Evolutionary conservation across 805 yeast species (phyloP), one percentile per base, ranked within the genome.

Genomic region (Diddensiella santjacobensis): DNA sequence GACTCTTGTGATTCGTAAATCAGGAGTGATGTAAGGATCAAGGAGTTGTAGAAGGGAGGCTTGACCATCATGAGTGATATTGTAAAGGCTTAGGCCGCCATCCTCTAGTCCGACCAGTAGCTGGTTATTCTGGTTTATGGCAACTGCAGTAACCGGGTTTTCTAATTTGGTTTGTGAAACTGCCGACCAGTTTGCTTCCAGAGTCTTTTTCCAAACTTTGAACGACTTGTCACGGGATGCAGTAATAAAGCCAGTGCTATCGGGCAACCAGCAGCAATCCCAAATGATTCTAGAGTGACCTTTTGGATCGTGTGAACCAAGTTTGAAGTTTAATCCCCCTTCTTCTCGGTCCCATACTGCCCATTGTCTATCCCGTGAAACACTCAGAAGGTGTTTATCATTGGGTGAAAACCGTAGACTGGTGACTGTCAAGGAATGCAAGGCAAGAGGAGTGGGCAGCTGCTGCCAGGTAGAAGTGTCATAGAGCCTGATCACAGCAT

Each of bases 211-310:
- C 96, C 96, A 90, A 15, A 82, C 69, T 60, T 85, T 87, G 43
- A 90, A 63, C 2, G 80, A 75, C 60, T 83, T 85, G 64, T 93
- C 99, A 64, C 99, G 79, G 2, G 96, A 83, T 0, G 84, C 95
- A 0, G 97, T 90, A 13, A 86, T 74, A 60, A 91, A 90, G 10
- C 53, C 55, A 20, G 35, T 22, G 30, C 40, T 44, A n/a, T 59
- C 51, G 3, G 89, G 87, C 0, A 82, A 70, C 96, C 97, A 93
- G 33, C 85, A 78, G 62, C 91, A 83, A 68, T 93, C 98, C 99
- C 99, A 95, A 38, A 93, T 79, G 58, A 93, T 91, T 66, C 97
- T 79, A 1, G 84, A 66, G 62, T 95, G 99, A 0, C 96, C 96
- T 63, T 84, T 87, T 11, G 78, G 78, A 47, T 77, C 73, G 17